Base-by-base conservation (phyloP, 2,329 filamentous ascomycete species). In the Aspergillus novofumigatus region DNA sequence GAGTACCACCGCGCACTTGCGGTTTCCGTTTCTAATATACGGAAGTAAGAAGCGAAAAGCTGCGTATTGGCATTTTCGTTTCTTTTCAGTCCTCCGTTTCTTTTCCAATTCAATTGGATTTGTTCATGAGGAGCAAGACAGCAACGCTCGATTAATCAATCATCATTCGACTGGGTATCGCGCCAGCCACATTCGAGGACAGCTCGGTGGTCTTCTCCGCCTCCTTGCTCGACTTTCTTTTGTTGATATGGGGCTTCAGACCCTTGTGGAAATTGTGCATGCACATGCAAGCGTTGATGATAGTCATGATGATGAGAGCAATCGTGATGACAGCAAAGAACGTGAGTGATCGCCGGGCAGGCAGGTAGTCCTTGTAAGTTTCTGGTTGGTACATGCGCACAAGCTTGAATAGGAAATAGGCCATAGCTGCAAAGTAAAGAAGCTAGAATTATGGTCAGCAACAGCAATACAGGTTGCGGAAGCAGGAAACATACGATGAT, bases 391-490 rank as follows among this genome's bases (percentile, higher is more conserved):
- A 99, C 86, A 99, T 99, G 72, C 94, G 90, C 58, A 94, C 89
- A 54, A 99, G 86, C 82, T 99, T 99, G 85, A 97, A 99, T 71
- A 96, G 84, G 80, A 99, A 99, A 79, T 97, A 99, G 56, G 87
- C 91, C 63, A 97, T 83, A 42, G 87, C 93, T 61, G 89, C 91
- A 63, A 96, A 87, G 77, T 96, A 97, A 56, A 97, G 83, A 53
- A 92, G 68, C 80, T 83, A 59, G 42, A 45, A 32, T 35, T 21
- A 42, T 28, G n/a, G 56, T 67, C 57, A 69, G 64, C 23, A 11
- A 8, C 20, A 50, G 38, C 58, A 35, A 58, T 35, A 20, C n/a
- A 38, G 9, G 35, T 23, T 52, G 52, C 55, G 14, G 56, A 35
- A 20, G 11, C 35, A 20, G 25, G 21, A n/a, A 29, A 77, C 80